Evolutionary conservation across 2,329 filamentous ascomycete species (phyloP).

Genomic region (Hypomyces rosellus): DNA sequence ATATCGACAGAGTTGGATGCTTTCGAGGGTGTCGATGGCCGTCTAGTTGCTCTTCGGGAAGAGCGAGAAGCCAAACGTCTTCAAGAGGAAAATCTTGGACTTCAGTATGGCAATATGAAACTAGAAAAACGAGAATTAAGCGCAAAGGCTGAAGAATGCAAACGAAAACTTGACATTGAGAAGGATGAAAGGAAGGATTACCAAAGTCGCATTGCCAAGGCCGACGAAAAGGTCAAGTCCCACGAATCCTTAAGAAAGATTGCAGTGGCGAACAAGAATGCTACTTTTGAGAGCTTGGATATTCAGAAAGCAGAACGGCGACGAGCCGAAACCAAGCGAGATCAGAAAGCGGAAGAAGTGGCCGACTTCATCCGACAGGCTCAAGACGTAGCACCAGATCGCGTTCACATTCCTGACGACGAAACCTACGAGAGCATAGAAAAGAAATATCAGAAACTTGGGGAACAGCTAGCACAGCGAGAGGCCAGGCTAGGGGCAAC

Average conservation of each 20-base stretch:
- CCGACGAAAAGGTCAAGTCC: conserved; percentile 45
- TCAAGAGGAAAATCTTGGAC: conserved; percentile 43
- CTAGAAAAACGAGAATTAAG: conserved; percentile 45
- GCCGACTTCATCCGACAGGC: conserved; percentile 51
- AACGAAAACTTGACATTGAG: conserved; percentile 27
- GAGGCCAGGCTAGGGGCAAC: conserved; percentile 54
- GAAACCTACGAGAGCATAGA: conserved; percentile 55
- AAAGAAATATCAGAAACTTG: conserved; percentile 48
- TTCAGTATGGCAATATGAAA: conserved; percentile 47
- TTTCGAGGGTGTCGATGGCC: conserved; percentile 62
- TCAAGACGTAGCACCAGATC: conserved; percentile 41
- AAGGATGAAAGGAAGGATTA: conserved; percentile 33
- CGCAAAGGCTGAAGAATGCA: conserved; percentile 34
- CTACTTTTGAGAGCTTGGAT: conserved; percentile 46
- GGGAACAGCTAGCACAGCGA: conserved; percentile 51
- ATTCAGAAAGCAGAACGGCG: conserved; percentile 40
- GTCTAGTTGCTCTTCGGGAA: conserved; percentile 51
- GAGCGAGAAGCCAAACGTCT: conserved; percentile 51
- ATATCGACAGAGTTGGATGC: conserved; percentile 55
- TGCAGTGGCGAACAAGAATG: conserved; percentile 56
- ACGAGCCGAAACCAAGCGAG: conserved; percentile 40
- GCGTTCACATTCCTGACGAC: conserved; percentile 57
- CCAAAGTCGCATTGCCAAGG: conserved; percentile 47
- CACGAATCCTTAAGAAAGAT: conserved; percentile 44
- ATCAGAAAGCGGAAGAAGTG: conserved; percentile 42